phyloP scores from a whole-genome alignment of 1,139 yeast genomes.

The Kurtzmaniella quercitrusa region DNA sequence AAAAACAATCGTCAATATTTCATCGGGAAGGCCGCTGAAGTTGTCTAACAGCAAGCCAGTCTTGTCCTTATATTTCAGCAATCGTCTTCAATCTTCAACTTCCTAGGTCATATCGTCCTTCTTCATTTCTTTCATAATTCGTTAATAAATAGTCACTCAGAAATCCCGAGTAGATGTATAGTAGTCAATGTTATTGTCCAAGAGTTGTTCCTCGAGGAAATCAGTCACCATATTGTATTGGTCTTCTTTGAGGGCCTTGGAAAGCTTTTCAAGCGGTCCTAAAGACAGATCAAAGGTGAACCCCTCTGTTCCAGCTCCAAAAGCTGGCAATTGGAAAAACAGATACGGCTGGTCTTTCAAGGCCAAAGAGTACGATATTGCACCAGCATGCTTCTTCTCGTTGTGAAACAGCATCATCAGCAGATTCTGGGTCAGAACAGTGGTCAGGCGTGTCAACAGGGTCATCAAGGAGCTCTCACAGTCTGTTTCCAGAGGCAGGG shows the following conservation, averaged over 20 bases:
- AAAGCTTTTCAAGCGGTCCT: constrained; percentile 10
- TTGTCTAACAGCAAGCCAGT: background rate
- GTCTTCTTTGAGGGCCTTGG: constrained; percentile 25
- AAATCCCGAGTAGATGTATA: constrained; percentile 11
- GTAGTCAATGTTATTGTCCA: constrained; percentile 32
- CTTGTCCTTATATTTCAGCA: too few relatives aligned
- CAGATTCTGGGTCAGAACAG: constrained; percentile 32
- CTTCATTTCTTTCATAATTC: constrained; percentile 4
- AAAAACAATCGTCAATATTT: too few relatives aligned
- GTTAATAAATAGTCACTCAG: constrained; percentile 2
- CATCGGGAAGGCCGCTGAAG: background rate
- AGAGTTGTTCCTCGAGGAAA: constrained; percentile 37
- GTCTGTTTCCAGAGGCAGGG: constrained; percentile 36
- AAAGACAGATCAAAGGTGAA: constrained; percentile 17
- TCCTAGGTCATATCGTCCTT: background rate
- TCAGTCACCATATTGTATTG: constrained; percentile 40
- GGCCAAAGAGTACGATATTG: background rate
- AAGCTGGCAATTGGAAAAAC: constrained; percentile 27
- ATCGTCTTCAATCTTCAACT: too few relatives aligned
- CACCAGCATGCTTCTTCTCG: constrained; percentile 10
- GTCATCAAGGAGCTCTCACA: constrained; percentile 36
- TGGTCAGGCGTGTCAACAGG: constrained; percentile 41
- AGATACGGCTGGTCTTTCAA: constrained; percentile 12
- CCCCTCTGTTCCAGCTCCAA: constrained; percentile 13
- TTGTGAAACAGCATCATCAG: constrained; percentile 6